Conservation (phyloP, 106 monocot genomes). For the Apostasia ramifera region DNA sequence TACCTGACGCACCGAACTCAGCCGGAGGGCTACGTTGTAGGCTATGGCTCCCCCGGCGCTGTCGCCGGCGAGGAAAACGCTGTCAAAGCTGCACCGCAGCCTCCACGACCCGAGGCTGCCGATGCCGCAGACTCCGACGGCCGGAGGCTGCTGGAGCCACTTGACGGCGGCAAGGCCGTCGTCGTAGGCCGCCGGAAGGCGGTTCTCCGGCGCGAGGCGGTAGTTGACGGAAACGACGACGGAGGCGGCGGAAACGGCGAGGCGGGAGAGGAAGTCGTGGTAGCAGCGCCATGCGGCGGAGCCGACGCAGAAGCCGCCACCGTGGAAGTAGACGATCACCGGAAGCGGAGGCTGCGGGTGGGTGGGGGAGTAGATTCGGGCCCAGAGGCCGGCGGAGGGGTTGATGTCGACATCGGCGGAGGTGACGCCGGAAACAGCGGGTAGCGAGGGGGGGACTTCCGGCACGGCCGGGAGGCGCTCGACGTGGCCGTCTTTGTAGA, state of each 20-base stretch:
- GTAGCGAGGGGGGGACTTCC: conserved; percentile 35
- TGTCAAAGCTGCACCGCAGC: conserved; percentile 29
- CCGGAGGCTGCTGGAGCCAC: conserved; percentile 46
- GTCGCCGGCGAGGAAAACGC: conserved; percentile 68
- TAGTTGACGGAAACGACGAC: conserved; percentile 61
- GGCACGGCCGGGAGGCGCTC: conserved; percentile 50
- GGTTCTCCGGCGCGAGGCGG: conserved; percentile 83
- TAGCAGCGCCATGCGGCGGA: conserved; percentile 77
- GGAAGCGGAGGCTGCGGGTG: conserved; percentile 21
- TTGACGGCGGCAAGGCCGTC: conserved; percentile 46
- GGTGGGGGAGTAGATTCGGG: conserved; percentile 47
- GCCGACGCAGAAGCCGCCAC: conserved; percentile 87
- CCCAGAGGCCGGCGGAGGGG: conserved; percentile 25
- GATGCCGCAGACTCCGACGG: background rate
- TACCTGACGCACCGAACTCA: background rate
- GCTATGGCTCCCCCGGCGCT: conserved; percentile 75
- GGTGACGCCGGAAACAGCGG: conserved; percentile 23
- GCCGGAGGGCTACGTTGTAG: conserved; percentile 34
- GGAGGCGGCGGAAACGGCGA: conserved; percentile 24
- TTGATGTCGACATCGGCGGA: conserved; percentile 33
- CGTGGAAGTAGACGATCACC: conserved; percentile 80
- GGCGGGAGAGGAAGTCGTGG: conserved; percentile 53
- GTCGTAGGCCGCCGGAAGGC: conserved; percentile 70
- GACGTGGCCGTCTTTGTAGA: conserved; percentile 66
- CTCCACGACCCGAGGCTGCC: conserved; percentile 18